Evolutionary conservation across 2,329 filamentous ascomycete species (phyloP).

Genomic region (Fusarium sp.): DNA sequence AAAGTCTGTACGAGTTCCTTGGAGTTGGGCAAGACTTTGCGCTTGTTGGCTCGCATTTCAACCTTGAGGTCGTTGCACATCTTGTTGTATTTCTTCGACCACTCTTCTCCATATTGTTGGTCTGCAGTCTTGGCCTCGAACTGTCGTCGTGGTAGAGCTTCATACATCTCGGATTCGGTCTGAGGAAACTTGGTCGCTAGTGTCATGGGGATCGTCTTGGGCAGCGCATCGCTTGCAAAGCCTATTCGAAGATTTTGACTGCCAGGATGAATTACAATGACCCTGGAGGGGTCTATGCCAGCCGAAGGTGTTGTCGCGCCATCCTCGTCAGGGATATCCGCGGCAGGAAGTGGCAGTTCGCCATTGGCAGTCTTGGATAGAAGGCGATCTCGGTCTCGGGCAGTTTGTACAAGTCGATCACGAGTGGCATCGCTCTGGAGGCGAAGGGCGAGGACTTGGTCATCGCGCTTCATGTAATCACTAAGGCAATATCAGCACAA

Average conservation of each 20-base stretch:
- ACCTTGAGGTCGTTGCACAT: slow-evolving; percentile 89
- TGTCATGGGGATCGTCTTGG: slow-evolving; percentile 93
- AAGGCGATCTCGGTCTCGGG: slow-evolving; percentile 88
- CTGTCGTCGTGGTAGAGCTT: slow-evolving; percentile 80
- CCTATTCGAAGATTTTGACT: slow-evolving; percentile 96
- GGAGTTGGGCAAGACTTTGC: slow-evolving; percentile 95
- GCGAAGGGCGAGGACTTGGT: slow-evolving; percentile 90
- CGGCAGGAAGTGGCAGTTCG: slow-evolving; percentile 72
- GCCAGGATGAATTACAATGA: slow-evolving; percentile 94
- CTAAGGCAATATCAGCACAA: slow-evolving; percentile 60
- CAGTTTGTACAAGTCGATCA: slow-evolving; percentile 85
- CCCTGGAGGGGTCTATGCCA: slow-evolving; percentile 82
- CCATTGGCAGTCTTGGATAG: slow-evolving; percentile 80
- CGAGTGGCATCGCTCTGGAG: slow-evolving; percentile 89
- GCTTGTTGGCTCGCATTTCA: slow-evolving; percentile 93
- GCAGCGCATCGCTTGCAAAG: slow-evolving; percentile 93
- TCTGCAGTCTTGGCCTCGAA: slow-evolving; percentile 74
- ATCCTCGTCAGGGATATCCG: slow-evolving; percentile 71
- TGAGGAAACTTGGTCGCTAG: slow-evolving; percentile 83
- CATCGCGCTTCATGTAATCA: slow-evolving; percentile 98
- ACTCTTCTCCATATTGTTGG: slow-evolving; percentile 89
- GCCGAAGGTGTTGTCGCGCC: slow-evolving; percentile 68
- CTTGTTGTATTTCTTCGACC: slow-evolving; percentile 79
- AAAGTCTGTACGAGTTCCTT: slow-evolving; percentile 96
- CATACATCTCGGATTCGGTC: slow-evolving; percentile 86